Evolutionary conservation across 768 basidiomycete genomes (phyloP), one percentile per base, ranked within the genome.

Genomic region (Rhizopogon vulgaris): DNA sequence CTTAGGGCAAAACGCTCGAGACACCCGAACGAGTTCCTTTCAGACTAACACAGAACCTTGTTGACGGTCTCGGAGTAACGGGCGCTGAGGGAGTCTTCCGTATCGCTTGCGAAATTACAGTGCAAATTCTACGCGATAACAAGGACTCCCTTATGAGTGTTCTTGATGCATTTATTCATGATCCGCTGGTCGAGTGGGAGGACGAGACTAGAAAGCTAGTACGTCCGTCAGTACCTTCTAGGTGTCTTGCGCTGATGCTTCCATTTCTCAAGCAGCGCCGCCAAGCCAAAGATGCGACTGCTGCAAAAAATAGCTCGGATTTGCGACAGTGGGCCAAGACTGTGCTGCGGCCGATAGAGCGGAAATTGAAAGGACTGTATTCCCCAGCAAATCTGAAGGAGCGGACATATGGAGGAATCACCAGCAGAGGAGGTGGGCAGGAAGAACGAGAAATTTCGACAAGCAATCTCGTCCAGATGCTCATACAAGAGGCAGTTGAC

Each of bases 141-240:
- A 89, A 85, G 67, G 94, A 98, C 64, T 86, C 85, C 38, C 73
- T 99, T 51, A 93, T 94, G 87, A 94, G 85, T 64, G 91, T 98
- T 0, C 78, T 99, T 37, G 95, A 97, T 63, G 91, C 96, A 1
- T 98, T 98, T 66, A 83, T 94, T 28, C 95, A 98, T 60, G 96
- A 99, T 66, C 96, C 96, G 1, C 78, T 99, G 3, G 87, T 94
- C 30, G 95, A 98, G 67, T 98, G 94, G 91, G 87, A 91, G 55
- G 85, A 91, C 39, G 84, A 89, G 64, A 84, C 82, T 55, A 78
- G 83, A 12, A 85, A 80, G 61, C 69, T 82, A 64, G 82, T 84
- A 54, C 22, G 22, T 22, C 22, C 24, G 74, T 56, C 8, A 11
- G 12, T 12, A 15, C 22, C 14, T 22, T 46, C 9, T 15, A 8